Percentiles rank a stretch among this genome's conserved stretches.
Conservation (phyloP, 192 early-diverging fungal species). For the Coemansia sp. region DNA sequence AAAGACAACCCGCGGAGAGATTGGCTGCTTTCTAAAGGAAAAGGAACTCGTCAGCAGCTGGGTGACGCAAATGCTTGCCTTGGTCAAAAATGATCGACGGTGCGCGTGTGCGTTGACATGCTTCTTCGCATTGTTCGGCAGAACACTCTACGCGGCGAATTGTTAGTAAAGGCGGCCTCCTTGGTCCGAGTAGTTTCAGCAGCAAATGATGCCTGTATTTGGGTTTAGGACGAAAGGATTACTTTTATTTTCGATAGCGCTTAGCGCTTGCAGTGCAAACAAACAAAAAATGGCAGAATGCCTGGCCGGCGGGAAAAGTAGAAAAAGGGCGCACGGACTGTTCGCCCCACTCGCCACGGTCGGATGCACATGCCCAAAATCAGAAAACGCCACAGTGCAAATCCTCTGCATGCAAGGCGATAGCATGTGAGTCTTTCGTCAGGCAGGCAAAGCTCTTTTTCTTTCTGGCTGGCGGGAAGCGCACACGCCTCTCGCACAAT, state of each 20-base stretch:
- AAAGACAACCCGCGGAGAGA: background rate
- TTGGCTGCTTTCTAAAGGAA: no score
- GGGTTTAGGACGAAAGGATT: no score
- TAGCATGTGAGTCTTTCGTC: no score
- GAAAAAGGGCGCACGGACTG: background rate
- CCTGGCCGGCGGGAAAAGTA: background rate
- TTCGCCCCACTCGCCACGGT: background rate
- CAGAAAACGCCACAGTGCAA: conserved; percentile 6
- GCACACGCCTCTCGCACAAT: background rate
- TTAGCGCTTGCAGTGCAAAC: background rate
- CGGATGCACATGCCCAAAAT: background rate
- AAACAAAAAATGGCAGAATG: no score
- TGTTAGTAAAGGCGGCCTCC: no score
- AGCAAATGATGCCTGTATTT: conserved; percentile 48
- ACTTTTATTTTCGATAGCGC: background rate
- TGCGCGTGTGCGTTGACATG: no score
- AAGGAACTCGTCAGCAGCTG: no score
- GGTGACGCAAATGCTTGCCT: no score
- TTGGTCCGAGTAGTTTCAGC: conserved; percentile 17
- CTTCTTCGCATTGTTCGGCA: conserved; percentile 69
- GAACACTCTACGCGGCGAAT: conserved; percentile 78
- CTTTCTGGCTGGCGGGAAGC: background rate
- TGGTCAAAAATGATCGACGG: no score
- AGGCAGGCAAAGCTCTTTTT: no score
- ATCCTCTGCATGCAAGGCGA: conserved; percentile 2